Percentiles rank a stretch among this genome's conserved stretches.
These are phyloP conservation scores for Mycena filopes DNA, from an alignment of 768 basidiomycete species.

Conservation along the genomic window DNA sequence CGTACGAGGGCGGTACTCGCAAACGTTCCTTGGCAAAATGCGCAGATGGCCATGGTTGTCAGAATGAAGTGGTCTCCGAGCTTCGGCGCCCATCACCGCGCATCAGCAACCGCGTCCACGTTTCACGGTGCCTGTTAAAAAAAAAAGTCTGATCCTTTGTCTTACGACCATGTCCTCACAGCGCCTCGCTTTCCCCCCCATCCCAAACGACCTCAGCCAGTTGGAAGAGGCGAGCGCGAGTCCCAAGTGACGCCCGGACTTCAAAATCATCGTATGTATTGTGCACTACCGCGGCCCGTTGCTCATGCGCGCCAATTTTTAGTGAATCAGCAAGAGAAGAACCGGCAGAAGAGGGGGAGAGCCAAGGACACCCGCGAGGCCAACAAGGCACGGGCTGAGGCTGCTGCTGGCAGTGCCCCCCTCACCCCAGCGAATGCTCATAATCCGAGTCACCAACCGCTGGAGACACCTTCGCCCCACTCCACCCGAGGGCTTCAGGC, in stretches of 20 bases:
- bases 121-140: background rate
- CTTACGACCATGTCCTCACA: background rate
- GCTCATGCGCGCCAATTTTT: background rate
- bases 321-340: background rate
- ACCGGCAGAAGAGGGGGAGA: background rate
- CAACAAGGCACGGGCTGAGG: background rate
- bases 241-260: background rate
- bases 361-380: background rate
- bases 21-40: background rate
- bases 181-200: background rate
- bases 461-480: background rate
- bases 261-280: background rate
- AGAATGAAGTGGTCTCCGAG: background rate
- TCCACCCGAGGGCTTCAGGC: too few relatives aligned
- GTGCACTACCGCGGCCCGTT: too few relatives aligned
- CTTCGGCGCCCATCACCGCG: background rate
- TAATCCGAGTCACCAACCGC: background rate
- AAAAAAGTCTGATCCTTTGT: background rate
- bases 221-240: background rate
- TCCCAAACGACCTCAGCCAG: background rate
- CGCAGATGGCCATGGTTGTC: slow-evolving; percentile 2
- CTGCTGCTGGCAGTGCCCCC: background rate
- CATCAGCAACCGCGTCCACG: background rate
- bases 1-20: background rate
- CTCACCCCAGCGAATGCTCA: background rate